A percentile compares a stretch with the other conserved stretches of the same genome.
Conservation (phyloP, 1,284 basidiomycete genomes). For the Vanrija sp. region DNA sequence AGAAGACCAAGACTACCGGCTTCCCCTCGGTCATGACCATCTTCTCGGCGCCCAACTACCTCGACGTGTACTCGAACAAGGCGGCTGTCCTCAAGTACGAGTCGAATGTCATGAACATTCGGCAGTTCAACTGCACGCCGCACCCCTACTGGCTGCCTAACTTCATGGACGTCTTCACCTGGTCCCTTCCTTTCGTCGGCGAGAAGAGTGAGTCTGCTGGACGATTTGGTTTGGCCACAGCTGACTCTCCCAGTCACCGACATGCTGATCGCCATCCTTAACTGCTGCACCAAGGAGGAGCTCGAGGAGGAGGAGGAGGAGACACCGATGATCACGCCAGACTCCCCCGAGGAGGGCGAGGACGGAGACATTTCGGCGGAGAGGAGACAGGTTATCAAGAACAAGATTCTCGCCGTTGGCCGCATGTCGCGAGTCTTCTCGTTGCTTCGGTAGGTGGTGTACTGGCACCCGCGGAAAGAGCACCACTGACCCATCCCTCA, state of each 20-base stretch:
- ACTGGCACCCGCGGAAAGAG: neutral
- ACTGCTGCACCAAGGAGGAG: conserved; percentile 92
- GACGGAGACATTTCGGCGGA: conserved; percentile 57
- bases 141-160: conserved; percentile 97
- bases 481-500: conserved; percentile 36
- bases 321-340: conserved; percentile 44
- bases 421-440: conserved; percentile 95
- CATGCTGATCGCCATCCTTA: conserved; percentile 91
- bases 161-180: conserved; percentile 99
- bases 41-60: conserved; percentile 92
- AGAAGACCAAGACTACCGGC: conserved; percentile 88
- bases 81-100: conserved; percentile 95
- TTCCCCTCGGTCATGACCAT: conserved; percentile 94
- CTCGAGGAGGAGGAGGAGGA: conserved; percentile 72
- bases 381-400: conserved; percentile 82
- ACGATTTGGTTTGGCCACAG: too few relatives aligned
- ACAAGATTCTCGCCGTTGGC: conserved; percentile 97
- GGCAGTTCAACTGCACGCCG: conserved; percentile 91
- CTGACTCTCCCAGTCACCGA: conserved; percentile 66
- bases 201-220: conserved; percentile 72
- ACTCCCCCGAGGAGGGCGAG: conserved; percentile 34
- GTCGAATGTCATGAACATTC: conserved; percentile 85
- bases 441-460: conserved; percentile 69
- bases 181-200: conserved; percentile 97
- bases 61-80: conserved; percentile 96